Evolutionary conservation across 2,329 filamentous ascomycete species (phyloP).

Genomic region (Stachybotrys elegans): DNA sequence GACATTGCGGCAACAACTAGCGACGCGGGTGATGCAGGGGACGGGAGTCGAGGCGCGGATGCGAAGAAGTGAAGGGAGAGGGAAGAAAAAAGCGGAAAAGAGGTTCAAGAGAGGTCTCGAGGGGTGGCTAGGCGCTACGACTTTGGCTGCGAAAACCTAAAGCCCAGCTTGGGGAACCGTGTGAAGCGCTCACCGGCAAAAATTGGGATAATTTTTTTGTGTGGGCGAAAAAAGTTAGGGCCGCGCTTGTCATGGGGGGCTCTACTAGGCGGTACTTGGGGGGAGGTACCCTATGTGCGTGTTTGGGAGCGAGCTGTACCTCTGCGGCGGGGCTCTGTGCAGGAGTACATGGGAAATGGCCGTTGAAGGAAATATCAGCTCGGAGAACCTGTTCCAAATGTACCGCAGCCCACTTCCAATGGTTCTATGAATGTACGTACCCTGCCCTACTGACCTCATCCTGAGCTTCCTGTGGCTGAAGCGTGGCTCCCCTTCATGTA

Average conservation of each 20-base stretch:
- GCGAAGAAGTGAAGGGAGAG: slow-evolving; percentile 27
- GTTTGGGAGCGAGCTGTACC: too few relatives aligned
- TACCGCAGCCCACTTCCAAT: too few relatives aligned
- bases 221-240: slow-evolving; percentile 49
- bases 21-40: slow-evolving; percentile 36
- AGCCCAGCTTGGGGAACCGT: slow-evolving; percentile 20
- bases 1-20: slow-evolving; percentile 56
- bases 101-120: too few relatives aligned
- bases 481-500: too few relatives aligned
- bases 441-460: too few relatives aligned
- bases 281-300: slow-evolving; percentile 4
- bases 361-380: too few relatives aligned
- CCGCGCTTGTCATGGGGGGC: slow-evolving; percentile 19
- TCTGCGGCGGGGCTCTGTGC: too few relatives aligned
- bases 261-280: slow-evolving; percentile 4
- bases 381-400: too few relatives aligned
- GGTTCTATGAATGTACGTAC: too few relatives aligned
- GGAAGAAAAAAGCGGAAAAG: slow-evolving; percentile 22
- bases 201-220: slow-evolving; percentile 42
- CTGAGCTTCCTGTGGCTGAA: too few relatives aligned
- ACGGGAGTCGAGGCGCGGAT: slow-evolving; percentile 17
- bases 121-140: slow-evolving; percentile 14
- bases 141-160: slow-evolving; percentile 24
- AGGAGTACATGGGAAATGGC: too few relatives aligned
- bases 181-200: slow-evolving; percentile 21